These are phyloP conservation scores for Hypoxylon sp. DNA, from an alignment of 2,329 filamentous ascomycete species.

Conservation along the genomic window DNA sequence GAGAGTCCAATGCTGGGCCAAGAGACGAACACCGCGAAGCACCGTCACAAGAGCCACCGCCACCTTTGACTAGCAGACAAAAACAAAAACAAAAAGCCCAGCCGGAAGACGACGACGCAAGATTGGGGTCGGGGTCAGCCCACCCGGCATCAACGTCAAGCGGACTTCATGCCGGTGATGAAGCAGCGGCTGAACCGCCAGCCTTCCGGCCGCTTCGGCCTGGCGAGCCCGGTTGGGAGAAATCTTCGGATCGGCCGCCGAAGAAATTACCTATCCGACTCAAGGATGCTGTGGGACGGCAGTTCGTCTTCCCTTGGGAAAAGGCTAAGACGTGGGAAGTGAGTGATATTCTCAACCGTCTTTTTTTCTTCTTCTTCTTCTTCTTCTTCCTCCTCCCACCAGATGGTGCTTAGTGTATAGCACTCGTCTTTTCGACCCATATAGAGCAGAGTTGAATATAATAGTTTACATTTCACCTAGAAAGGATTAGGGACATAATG, in stretches of 20 bases:
- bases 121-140: background rate
- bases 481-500: background rate
- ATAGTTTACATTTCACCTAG: background rate
- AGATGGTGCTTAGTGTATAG: background rate
- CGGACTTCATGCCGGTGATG: background rate
- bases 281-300: constrained; percentile 73
- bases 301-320: constrained; percentile 74
- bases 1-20: background rate
- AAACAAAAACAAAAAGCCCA: constrained; percentile 37
- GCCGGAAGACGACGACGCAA: constrained; percentile 12
- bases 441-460: background rate
- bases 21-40: constrained; percentile 5
- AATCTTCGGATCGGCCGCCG: constrained; percentile 43
- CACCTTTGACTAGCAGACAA: constrained; percentile 25
- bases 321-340: constrained; percentile 73
- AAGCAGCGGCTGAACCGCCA: constrained; percentile 17
- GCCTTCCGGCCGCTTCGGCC: constrained; percentile 34
- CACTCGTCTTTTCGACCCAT: background rate
- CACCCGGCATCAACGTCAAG: constrained; percentile 2
- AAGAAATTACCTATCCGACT: constrained; percentile 68
- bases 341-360: constrained; percentile 43
- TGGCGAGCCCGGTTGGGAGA: constrained; percentile 47
- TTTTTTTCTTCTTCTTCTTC: too few relatives aligned
- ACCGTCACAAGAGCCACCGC: constrained; percentile 7
- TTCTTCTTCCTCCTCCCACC: too few relatives aligned